Evolutionary conservation across 2,329 filamentous ascomycete species (phyloP), one percentile per base, ranked within the genome.

Genomic region (Monilinia fructigena): DNA sequence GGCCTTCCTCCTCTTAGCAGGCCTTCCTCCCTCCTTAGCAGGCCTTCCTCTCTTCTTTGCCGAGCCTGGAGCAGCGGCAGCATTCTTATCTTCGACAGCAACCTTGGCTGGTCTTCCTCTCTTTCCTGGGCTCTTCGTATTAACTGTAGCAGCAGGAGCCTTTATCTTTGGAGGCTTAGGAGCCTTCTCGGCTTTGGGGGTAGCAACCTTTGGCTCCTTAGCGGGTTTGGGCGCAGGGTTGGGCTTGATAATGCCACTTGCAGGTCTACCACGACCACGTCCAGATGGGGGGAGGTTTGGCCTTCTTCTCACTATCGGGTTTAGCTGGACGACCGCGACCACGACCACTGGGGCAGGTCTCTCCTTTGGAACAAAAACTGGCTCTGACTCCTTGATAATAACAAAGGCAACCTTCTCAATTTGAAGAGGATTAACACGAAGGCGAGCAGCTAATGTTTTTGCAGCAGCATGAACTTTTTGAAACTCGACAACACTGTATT

Each of bases 381-480:
- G 71, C 38, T 74, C 74, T 42, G 64, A 69, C 60, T 76, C 75
- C 63, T 72, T 86, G 74, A 90, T 84, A 60, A 91, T 75, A 12
- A 91, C 89, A 74, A 87, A 92, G 2, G 89, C 89, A 23, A 88
- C 89, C 75, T 84, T 88, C 76, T 93, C 90, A 6, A 89, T 78
- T 45, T 91, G 86, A 52, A 86, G 80, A 1, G 88, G 88, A 42
- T 77, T 80, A 0, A 87, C 83, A 5, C 75, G 77, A 10, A 90
- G 78, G 55, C 85, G 80, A 58, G 78, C 73, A 54, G 78, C 75
- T 58, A 90, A 70, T 28, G 73, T 71, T 16, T 76, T 74, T 0
- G 82, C 80, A 62, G 77, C 75, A 5, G 75, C 73, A 47, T 81
- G 79, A 31, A 94, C 75, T n/a, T 78, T 76, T 52, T 79, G 76